Conservation (phyloP, 1,284 basidiomycete genomes). For the Cutaneotrichosporon spelunceum region DNA sequence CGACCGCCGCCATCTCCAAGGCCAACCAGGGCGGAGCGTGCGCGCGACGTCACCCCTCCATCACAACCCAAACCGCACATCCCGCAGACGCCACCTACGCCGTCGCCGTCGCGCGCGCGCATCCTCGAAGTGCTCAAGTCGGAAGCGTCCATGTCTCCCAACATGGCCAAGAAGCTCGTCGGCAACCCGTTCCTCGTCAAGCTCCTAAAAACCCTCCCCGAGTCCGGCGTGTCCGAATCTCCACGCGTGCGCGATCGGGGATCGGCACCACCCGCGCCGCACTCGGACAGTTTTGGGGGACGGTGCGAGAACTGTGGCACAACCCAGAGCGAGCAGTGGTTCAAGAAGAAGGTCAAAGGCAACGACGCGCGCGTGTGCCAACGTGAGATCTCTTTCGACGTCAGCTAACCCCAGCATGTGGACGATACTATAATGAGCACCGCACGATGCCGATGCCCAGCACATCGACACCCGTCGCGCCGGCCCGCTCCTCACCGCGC, state of each 20-base stretch:
- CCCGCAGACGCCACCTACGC: conserved; percentile 38
- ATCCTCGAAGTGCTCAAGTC: conserved; percentile 39
- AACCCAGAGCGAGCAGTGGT: conserved; percentile 39
- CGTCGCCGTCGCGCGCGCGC: conserved; percentile 39
- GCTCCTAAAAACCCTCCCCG: conserved; percentile 42
- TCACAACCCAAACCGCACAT: conserved; percentile 21
- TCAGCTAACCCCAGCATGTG: conserved; percentile 36
- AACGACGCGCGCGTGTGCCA: conserved; percentile 45
- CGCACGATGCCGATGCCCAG: conserved; percentile 35
- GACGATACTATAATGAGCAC: conserved; percentile 47
- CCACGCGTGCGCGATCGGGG: background rate
- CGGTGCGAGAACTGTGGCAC: conserved; percentile 46
- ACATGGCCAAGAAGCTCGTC: conserved; percentile 38
- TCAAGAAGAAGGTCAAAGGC: conserved; percentile 33
- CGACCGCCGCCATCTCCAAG: background rate
- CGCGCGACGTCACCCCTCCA: conserved; percentile 24
- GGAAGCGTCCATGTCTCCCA: conserved; percentile 45
- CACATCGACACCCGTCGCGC: background rate
- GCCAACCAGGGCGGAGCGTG: background rate
- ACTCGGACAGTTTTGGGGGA: background rate
- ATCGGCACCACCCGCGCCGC: background rate
- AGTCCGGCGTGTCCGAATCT: background rate
- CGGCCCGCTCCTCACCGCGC: conserved; percentile 13
- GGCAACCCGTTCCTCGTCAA: conserved; percentile 40
- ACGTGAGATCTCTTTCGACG: conserved; percentile 29